A percentile compares a stretch with the other conserved stretches of the same genome.
Conservation (phyloP, 306 rosid species). For the Sesbania bispinosa region DNA sequence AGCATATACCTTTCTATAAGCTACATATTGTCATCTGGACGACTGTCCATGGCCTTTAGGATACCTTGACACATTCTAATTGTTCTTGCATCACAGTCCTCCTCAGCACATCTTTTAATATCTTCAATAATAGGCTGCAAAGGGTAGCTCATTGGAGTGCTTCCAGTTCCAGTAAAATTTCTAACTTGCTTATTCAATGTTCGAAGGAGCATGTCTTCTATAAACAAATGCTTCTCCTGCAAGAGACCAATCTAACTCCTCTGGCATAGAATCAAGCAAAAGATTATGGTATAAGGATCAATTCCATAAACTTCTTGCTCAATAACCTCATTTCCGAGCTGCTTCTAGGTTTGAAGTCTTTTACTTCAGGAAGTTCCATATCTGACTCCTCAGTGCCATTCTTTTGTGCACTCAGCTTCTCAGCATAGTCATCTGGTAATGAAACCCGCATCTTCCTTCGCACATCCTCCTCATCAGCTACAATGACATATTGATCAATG, state of each 20-base stretch:
- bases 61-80: slow-evolving; percentile 75
- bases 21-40: slow-evolving; percentile 90
- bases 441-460: slow-evolving; percentile 89
- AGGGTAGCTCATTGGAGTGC: slow-evolving; percentile 76
- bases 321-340: slow-evolving; percentile 78
- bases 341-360: slow-evolving; percentile 90
- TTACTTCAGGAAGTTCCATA: slow-evolving; percentile 98
- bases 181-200: slow-evolving; percentile 83
- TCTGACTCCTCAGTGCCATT: slow-evolving; percentile 94
- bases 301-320: slow-evolving; percentile 99
- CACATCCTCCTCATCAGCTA: slow-evolving; percentile 92
- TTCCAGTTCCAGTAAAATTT: slow-evolving; percentile 77
- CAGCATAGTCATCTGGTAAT: slow-evolving; percentile 89
- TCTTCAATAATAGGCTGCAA: slow-evolving; percentile 85
- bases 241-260: slow-evolving; percentile 80
- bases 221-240: slow-evolving; percentile 70
- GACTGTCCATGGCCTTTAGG: slow-evolving; percentile 66
- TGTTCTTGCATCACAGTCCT: slow-evolving; percentile 52
- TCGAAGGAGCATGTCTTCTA: slow-evolving; percentile 84
- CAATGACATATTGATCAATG: slow-evolving; percentile 75
- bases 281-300: slow-evolving; percentile 99
- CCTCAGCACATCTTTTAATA: slow-evolving; percentile 60
- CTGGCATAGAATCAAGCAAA: slow-evolving; percentile 96
- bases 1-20: slow-evolving; percentile 78
- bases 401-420: slow-evolving; percentile 83